Conservation (phyloP, 305 asterid genomes). For the Andrographis paniculata region DNA sequence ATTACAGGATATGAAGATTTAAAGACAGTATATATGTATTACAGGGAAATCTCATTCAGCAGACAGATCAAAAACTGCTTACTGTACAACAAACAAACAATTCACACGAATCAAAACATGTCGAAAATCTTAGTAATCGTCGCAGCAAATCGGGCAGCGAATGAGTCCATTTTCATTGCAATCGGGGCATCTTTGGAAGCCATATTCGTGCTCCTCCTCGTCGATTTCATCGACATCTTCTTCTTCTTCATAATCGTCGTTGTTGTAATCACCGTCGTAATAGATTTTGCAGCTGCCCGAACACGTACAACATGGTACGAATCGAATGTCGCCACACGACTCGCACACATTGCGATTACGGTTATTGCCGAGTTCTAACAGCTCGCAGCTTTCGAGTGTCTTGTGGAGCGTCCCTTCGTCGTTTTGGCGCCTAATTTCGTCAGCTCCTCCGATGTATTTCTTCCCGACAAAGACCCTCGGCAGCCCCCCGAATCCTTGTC, state of each 20-base stretch:
- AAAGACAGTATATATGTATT: too few species aligned
- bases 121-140: too few species aligned
- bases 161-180: slow-evolving; percentile 83
- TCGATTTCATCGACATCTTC: slow-evolving; percentile 22
- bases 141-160: slow-evolving; percentile 71
- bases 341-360: slow-evolving; percentile 37
- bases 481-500: slow-evolving; percentile 39
- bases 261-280: slow-evolving; percentile 28
- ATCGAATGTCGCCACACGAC: slow-evolving; percentile 83
- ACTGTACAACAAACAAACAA: neutral
- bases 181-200: slow-evolving; percentile 70
- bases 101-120: too few species aligned
- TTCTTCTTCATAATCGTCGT: slow-evolving; percentile 28
- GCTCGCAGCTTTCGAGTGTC: slow-evolving; percentile 53
- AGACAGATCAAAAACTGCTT: too few species aligned
- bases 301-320: slow-evolving; percentile 84
- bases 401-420: slow-evolving; percentile 74
- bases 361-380: slow-evolving; percentile 24
- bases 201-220: slow-evolving; percentile 38
- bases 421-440: slow-evolving; percentile 58
- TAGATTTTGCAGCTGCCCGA: slow-evolving; percentile 91
- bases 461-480: slow-evolving; percentile 64
- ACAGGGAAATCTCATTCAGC: neutral
- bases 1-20: neutral
- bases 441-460: slow-evolving; percentile 72